Percentiles rank a stretch among this genome's conserved stretches.
Conservation (phyloP, 768 basidiomycete species). For the Mycena sanguinolenta region DNA sequence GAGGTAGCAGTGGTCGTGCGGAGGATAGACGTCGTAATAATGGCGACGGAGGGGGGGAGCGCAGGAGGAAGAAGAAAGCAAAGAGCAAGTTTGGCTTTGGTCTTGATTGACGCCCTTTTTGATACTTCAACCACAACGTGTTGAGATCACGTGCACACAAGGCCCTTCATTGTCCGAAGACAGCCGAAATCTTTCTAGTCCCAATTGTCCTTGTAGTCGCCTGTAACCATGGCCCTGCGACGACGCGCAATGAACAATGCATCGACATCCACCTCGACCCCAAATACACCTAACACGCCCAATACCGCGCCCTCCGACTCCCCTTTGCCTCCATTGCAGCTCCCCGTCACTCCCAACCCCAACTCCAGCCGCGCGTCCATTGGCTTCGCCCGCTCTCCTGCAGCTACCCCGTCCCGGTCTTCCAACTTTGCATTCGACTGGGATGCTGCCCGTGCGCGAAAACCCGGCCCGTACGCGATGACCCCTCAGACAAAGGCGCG, state of each 20-base stretch:
- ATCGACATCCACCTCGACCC: constrained; percentile 22
- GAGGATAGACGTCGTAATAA: constrained; percentile 76
- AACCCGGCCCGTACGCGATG: constrained; percentile 80
- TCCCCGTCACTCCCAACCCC: constrained; percentile 54
- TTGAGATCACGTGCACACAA: too few relatives aligned
- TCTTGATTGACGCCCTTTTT: neutral
- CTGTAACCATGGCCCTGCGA: constrained; percentile 29
- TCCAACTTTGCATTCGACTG: constrained; percentile 88
- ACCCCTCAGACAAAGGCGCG: constrained; percentile 66
- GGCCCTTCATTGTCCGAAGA: neutral
- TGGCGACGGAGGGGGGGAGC: constrained; percentile 49
- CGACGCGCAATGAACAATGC: constrained; percentile 31
- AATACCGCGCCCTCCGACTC: constrained; percentile 11
- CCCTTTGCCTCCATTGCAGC: constrained; percentile 52
- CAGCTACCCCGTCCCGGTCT: constrained; percentile 78
- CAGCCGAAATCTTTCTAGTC: neutral
- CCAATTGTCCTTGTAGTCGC: neutral
- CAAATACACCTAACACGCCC: constrained; percentile 19
- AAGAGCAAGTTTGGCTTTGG: neutral
- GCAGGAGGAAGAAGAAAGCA: constrained; percentile 38
- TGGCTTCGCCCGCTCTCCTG: constrained; percentile 70
- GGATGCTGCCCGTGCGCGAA: constrained; percentile 82
- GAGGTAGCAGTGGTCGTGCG: constrained; percentile 71
- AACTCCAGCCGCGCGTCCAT: constrained; percentile 65
- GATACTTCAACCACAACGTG: neutral